These are phyloP conservation scores for Myrica gale DNA, from an alignment of 306 rosid species.

Conservation along the genomic window DNA sequence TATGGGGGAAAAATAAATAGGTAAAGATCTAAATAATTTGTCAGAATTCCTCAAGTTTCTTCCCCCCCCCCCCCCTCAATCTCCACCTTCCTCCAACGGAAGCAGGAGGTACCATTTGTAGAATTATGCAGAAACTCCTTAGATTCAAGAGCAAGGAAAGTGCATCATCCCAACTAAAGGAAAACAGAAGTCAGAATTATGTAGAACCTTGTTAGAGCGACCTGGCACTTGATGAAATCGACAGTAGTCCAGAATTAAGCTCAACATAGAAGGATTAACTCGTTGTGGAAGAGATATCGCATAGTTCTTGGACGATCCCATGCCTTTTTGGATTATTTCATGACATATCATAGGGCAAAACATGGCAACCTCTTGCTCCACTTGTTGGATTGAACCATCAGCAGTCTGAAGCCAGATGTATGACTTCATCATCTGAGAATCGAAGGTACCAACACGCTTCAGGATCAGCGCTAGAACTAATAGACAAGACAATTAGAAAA, in stretches of 20 bases:
- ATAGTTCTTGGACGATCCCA: conserved; percentile 77
- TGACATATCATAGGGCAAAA: conserved; percentile 84
- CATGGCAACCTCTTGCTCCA: conserved; percentile 92
- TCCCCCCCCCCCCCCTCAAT: not conserved
- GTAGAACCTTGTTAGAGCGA: conserved; percentile 86
- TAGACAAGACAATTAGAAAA: not conserved
- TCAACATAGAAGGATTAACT: conserved; percentile 70
- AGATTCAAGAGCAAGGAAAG: conserved; percentile 11
- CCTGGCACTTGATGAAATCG: conserved; percentile 93
- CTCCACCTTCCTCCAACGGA: not conserved
- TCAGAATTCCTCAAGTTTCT: not conserved
- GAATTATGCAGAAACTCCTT: not conserved
- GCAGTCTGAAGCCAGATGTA: conserved; percentile 87
- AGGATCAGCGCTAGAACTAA: conserved; percentile 17
- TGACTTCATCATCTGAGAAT: conserved; percentile 72
- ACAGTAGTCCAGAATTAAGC: conserved; percentile 85
- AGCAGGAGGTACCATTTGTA: conserved; percentile 1
- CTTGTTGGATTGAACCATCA: conserved; percentile 93
- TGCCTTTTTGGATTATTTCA: conserved; percentile 72
- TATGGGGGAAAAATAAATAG: not conserved
- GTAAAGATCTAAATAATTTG: not conserved
- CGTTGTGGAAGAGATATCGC: conserved; percentile 88
- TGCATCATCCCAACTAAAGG: conserved; percentile 6
- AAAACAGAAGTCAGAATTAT: conserved; percentile 22
- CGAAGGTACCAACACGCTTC: conserved; percentile 22